These are phyloP conservation scores for Brasilioporus rufonigricans DNA, from an alignment of 768 basidiomycete species.

Conservation along the genomic window DNA sequence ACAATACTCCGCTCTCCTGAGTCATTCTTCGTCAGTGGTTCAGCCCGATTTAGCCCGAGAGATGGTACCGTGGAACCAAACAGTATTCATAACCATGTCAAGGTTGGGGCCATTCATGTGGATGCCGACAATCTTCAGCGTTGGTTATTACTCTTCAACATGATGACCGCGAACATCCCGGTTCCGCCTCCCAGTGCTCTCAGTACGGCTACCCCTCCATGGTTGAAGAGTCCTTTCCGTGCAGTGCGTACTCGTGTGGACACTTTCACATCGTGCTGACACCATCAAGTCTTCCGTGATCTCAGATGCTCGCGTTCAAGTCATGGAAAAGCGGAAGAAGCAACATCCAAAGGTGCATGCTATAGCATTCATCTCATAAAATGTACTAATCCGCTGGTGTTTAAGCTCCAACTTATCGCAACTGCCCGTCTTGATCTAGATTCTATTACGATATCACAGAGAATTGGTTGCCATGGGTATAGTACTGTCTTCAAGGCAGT, in stretches of 20 bases:
- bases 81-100: conserved; percentile 47
- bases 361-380: background rate
- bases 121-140: conserved; percentile 41
- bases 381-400: background rate
- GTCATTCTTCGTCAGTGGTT: conserved; percentile 43
- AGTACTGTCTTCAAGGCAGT: conserved; percentile 42
- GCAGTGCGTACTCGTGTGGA: conserved; percentile 14
- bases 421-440: conserved; percentile 43
- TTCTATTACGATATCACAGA: conserved; percentile 45
- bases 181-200: conserved; percentile 1
- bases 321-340: conserved; percentile 17
- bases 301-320: conserved; percentile 15
- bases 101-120: conserved; percentile 45
- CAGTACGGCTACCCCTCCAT: conserved; percentile 18
- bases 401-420: conserved; percentile 34
- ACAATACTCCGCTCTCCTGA: conserved; percentile 48
- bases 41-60: conserved; percentile 57
- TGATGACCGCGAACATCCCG: conserved; percentile 1
- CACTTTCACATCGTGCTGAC: conserved; percentile 2
- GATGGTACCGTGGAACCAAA: conserved; percentile 51
- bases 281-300: conserved; percentile 15
- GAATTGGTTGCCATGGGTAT: conserved; percentile 38
- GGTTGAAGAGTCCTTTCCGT: conserved; percentile 29
- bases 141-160: conserved; percentile 14
- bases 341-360: conserved; percentile 17